Percentiles rank a stretch among this genome's conserved stretches.
Evolutionary conservation across 108 stramenopile species (phyloP).

Genomic region (Nitzschia sp.): DNA sequence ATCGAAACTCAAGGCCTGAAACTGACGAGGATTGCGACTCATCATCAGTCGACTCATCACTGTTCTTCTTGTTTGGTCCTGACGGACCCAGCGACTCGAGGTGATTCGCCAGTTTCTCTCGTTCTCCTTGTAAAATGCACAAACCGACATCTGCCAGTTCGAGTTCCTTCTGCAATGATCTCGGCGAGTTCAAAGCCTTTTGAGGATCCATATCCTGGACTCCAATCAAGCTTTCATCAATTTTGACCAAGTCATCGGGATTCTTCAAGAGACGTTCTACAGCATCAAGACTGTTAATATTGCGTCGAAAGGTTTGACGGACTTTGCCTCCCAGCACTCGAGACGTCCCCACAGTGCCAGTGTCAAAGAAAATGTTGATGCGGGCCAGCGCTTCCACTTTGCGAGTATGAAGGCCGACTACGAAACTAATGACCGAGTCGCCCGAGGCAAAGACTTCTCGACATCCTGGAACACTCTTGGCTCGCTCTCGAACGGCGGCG

Average conservation of each 20-base stretch:
- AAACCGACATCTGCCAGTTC: slow-evolving; percentile 73
- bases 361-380: slow-evolving; percentile 64
- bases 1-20: slow-evolving; percentile 47
- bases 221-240: slow-evolving; percentile 41
- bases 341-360: slow-evolving; percentile 66
- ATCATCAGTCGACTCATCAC: slow-evolving; percentile 22
- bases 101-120: slow-evolving; percentile 56
- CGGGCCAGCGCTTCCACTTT: slow-evolving; percentile 33
- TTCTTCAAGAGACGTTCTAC: slow-evolving; percentile 39
- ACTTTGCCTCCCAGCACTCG: slow-evolving; percentile 50
- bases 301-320: slow-evolving; percentile 53
- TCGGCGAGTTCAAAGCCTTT: not conserved
- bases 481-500: slow-evolving; percentile 38
- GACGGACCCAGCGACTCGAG: slow-evolving; percentile 23
- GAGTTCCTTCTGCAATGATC: slow-evolving; percentile 43
- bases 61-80: not conserved
- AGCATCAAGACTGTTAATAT: slow-evolving; percentile 42
- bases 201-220: slow-evolving; percentile 21
- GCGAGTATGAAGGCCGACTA: slow-evolving; percentile 24
- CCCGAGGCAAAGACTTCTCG: slow-evolving; percentile 18
- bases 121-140: slow-evolving; percentile 73
- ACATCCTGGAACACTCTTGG: slow-evolving; percentile 36
- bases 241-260: slow-evolving; percentile 39
- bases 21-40: slow-evolving; percentile 7
- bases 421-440: slow-evolving; percentile 36